These are phyloP conservation scores for Vigna trinervia DNA, from an alignment of 306 rosid species.

Conservation along the genomic window DNA sequence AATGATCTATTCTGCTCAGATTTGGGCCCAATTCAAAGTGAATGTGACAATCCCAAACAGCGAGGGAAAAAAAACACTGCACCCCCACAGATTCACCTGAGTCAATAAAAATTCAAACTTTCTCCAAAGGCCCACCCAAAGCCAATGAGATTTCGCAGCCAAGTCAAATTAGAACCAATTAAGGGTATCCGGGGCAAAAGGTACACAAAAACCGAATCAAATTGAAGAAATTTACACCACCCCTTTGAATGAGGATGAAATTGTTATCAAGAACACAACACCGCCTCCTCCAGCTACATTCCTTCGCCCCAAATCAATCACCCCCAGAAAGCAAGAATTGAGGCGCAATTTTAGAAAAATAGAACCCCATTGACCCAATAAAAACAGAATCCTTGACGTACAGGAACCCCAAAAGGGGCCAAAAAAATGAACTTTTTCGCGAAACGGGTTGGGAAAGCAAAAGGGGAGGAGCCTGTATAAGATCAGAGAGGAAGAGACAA, in stretches of 20 bases:
- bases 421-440: not conserved
- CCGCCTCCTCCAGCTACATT: slow-evolving; percentile 45
- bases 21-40: slow-evolving; percentile 55
- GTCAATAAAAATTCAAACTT: slow-evolving; percentile 40
- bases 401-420: slow-evolving; percentile 4
- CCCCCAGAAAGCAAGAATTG: slow-evolving; percentile 1
- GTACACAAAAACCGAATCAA: slow-evolving; percentile 34
- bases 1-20: slow-evolving; percentile 43
- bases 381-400: slow-evolving; percentile 31
- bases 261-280: slow-evolving; percentile 37
- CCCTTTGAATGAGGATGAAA: slow-evolving; percentile 53
- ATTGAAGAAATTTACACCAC: slow-evolving; percentile 36
- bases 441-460: slow-evolving; percentile 26
- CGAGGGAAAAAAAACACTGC: slow-evolving; percentile 31
- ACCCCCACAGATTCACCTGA: slow-evolving; percentile 48
- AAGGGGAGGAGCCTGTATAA: slow-evolving; percentile 35
- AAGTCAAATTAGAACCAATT: slow-evolving; percentile 1
- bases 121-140: slow-evolving; percentile 46
- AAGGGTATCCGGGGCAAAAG: not conserved
- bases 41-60: slow-evolving; percentile 50
- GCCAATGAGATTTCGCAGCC: slow-evolving; percentile 44
- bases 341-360: slow-evolving; percentile 41
- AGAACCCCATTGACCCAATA: slow-evolving; percentile 43
- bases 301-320: slow-evolving; percentile 47
- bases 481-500: slow-evolving; percentile 52